Base-by-base conservation (phyloP, 129 eudicot genomes). In the Logfia minima region DNA sequence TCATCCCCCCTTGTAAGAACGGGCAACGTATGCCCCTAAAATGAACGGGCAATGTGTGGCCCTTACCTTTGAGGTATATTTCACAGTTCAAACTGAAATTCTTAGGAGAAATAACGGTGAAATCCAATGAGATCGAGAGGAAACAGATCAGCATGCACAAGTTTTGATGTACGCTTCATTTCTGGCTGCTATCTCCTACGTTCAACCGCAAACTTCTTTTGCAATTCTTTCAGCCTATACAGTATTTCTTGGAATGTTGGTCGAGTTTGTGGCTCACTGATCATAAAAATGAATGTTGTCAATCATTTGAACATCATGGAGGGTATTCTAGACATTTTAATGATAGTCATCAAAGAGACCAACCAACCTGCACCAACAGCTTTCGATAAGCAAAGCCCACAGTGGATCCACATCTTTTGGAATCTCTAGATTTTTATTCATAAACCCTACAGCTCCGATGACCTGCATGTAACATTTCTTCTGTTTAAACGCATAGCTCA, bases 401-500 rank as follows among this genome's bases (percentile, higher is more conserved):
- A 77, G 75, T 52, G 92, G 84, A 77, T 90, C 98, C 68, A 90
- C 85, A 52, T 90, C 89, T 59, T 85, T 68, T n/a, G 96, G 98
- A 43, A 90, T 86, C 81, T 92, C 92, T 55, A 92, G 80, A 56
- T 85, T 86, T 75, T 84, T 86, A 76, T 90, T 80, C 96, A 90
- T 92, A 77, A 90, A 92, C 35, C 96, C 96, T 65, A 92, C 98
- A 1, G 96, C 94, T 74, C 90, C 98, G 66, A 90, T 86, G 55
- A 92, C 96, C 98, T 92, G 79, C 48, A 39, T 7, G 45, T 39
- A 39, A 5, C 11, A 39, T 39, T 2, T 39, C 9, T 39, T 39
- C 45, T 39, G 45, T 39, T 39, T 39, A 39, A 39, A 39, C 45
- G 13, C 9, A 39, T 39, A 39, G 1, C 45, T 39, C 11, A 39